Conservation (phyloP, 2,329 filamentous ascomycete species). For the Venturia aucupariae region DNA sequence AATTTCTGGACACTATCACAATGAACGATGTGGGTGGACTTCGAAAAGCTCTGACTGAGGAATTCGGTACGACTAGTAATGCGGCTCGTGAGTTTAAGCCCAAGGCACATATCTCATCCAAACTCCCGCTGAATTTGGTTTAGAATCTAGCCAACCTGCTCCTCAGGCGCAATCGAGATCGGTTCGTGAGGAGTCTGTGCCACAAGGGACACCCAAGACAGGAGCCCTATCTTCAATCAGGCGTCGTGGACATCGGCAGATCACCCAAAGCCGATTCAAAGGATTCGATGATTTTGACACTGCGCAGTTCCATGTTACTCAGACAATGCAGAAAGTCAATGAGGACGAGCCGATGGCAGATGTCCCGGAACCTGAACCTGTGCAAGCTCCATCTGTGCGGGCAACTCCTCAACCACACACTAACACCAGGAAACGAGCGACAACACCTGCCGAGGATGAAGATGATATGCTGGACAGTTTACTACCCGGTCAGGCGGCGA, state of each 20-base stretch:
- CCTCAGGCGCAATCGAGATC: background rate
- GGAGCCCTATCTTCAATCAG: slow-evolving; percentile 5
- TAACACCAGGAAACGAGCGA: slow-evolving; percentile 23
- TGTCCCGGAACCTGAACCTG: background rate
- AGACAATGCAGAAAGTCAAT: background rate
- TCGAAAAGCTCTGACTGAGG: slow-evolving; percentile 48
- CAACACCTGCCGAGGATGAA: slow-evolving; percentile 25
- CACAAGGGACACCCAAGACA: background rate
- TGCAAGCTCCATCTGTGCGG: slow-evolving; percentile 14
- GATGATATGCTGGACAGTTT: slow-evolving; percentile 60
- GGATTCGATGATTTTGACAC: slow-evolving; percentile 30
- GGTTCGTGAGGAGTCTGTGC: background rate
- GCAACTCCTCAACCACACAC: slow-evolving; percentile 21
- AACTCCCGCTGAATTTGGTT: background rate
- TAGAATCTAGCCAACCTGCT: slow-evolving; percentile 6
- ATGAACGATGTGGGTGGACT: slow-evolving; percentile 66
- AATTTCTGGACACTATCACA: slow-evolving; percentile 85
- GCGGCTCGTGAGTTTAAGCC: background rate
- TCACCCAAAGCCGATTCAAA: slow-evolving; percentile 51
- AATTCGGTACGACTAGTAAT: background rate
- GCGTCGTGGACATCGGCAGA: slow-evolving; percentile 23
- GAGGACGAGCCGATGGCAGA: slow-evolving; percentile 7
- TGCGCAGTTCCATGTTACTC: slow-evolving; percentile 2
- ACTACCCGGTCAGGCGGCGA: slow-evolving; percentile 64
- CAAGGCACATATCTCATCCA: background rate